Conservation (phyloP, 768 basidiomycete species). For the Termitomyces sp. region DNA sequence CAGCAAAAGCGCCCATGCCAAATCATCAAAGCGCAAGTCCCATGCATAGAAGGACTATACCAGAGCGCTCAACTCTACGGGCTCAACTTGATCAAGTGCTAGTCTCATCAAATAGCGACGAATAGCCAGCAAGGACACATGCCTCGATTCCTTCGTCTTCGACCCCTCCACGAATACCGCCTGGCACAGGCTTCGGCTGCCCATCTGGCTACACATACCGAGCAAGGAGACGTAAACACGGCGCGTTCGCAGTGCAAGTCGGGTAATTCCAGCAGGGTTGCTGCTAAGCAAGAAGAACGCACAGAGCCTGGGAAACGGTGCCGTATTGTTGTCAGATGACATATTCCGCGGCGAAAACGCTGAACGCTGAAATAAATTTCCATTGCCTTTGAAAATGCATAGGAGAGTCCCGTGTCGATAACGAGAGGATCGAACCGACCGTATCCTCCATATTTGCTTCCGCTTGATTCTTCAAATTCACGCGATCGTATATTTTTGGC, state of each 20-base stretch:
- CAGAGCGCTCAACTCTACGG: neutral
- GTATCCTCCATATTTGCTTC: neutral
- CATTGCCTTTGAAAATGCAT: neutral
- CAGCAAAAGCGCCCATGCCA: neutral
- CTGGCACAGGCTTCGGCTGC: neutral
- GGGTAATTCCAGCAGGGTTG: neutral
- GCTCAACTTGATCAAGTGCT: neutral
- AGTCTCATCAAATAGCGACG: neutral
- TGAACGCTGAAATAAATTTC: neutral
- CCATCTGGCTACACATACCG: neutral
- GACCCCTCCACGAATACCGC: neutral
- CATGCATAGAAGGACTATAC: neutral
- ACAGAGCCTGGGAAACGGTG: slow-evolving; percentile 1
- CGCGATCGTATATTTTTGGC: neutral
- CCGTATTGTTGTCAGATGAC: neutral
- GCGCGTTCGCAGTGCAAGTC: neutral
- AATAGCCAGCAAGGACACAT: neutral
- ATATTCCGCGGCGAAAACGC: neutral
- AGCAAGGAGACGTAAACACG: neutral
- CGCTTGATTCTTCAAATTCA: neutral
- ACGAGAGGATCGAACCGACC: neutral
- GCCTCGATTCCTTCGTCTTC: neutral
- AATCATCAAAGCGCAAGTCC: neutral
- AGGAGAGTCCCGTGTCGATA: neutral
- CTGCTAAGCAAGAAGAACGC: neutral